Evolutionary conservation across 164 flowering plant genomes (phyloP), one percentile per base, ranked within the genome.

Genomic region (Aristolochia contorta): DNA sequence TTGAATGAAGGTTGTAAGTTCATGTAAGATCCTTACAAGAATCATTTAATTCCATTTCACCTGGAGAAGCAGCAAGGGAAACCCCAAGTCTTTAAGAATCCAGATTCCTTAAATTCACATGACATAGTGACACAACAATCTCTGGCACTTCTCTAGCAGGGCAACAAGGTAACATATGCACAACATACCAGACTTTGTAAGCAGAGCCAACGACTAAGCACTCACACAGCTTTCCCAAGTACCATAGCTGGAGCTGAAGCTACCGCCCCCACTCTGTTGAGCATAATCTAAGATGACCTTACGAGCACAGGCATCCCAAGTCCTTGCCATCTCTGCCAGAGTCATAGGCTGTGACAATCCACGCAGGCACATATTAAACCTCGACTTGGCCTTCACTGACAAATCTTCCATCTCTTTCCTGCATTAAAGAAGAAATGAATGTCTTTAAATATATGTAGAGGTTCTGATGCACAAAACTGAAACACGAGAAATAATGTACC

Each of bases 231-330:
- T 80, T 73, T 90, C 91, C 97, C 95, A 90, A 48, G 79, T 71
- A 1, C 97, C 97, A 57, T 80, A 85, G 54, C 78, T 80, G 5
- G 93, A 85, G 82, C 92, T 84, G 76, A 90, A 90, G 72, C 76
- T 87, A 25, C 97, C 97, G 16, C 97, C 96, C 7, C 91, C 89
- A 23, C 79, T 80, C 67, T 76, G 76, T 62, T 78, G 86, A 0
- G 89, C 96, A 67, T 80, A 79, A 60, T 91, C 93, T 6, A 73
- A 65, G 33, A 91, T 67, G 43, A 80, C 84, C 1, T 87, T 76
- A 0, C 93, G 87, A 24, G 84, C 85, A 78, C 94, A 86, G n/a
- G 65, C 68, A 67, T 86, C 96, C 97, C 97, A 91, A 8, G 91
- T 83, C 77, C 71, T 84, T 37, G 84, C 93, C 69, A 91, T 91